Base-by-base conservation (phyloP, 2,329 filamentous ascomycete species). In the Aspergillus spinulosporus region DNA sequence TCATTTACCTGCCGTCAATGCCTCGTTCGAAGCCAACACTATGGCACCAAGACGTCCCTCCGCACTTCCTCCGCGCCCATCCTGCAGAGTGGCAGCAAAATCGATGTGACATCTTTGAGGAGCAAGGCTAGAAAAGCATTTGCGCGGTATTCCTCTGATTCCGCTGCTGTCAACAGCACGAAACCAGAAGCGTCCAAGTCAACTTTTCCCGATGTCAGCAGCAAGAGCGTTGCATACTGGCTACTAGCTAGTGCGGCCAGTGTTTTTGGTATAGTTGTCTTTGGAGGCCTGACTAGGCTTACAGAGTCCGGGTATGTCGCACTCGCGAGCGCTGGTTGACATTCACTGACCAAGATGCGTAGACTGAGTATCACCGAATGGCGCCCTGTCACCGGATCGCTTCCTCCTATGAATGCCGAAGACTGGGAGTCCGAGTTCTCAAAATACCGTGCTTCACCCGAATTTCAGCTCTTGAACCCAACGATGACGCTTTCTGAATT, bases 301-400 rank as follows among this genome's bases (percentile, higher is more conserved):
- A 99, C 94, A 3, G 94, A 99, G 77, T 99, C 94, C 64, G 94
- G 92, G 92, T 96, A 59, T 34, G 57, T 43, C 32, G 12, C 15
- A 31, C 7, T 46, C n/a, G 6, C n/a, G 8, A 36, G 15, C 4
- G 3, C 21, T 32, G 44, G n/a, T 47, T 15, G 31, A 21, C 7
- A 21, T 42, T 6, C 14, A 8, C 34, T 55, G 14, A 49, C n/a
- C 2, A 21, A 37, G 39, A 46, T 15, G 52, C 56, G 60, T 64
- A 96, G 93, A 45, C 82, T 99, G 63, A 97, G 92, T 72, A 99
- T 99, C 68, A 99, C 94, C 61, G 94, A 99, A 89, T 99, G 94
- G 94, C 88, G 87, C 64, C 94, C 94, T 49, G 92, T 99, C 43
- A 97, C 94, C 7, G 94, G 94, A 64, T 92, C 92, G 12, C 78